Evolutionary conservation across 1,284 basidiomycete genomes (phyloP).

Genomic region (Ustilago curta): DNA sequence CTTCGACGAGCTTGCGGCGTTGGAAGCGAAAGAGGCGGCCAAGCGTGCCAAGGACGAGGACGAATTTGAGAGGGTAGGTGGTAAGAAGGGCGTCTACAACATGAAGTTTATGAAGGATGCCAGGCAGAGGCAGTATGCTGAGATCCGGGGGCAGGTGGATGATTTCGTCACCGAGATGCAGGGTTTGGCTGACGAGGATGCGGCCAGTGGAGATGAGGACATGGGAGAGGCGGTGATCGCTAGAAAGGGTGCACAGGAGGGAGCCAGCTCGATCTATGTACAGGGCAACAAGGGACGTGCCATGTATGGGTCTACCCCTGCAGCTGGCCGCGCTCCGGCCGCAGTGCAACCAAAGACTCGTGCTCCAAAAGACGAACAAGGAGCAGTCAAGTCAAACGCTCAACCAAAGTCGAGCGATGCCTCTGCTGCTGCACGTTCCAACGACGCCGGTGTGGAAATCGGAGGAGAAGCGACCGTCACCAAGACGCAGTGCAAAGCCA

Average conservation of each 20-base stretch:
- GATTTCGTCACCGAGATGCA: constrained; percentile 54
- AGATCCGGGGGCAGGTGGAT: constrained; percentile 51
- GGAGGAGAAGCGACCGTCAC: constrained; percentile 15
- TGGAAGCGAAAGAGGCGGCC: constrained; percentile 45
- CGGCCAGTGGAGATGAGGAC: constrained; percentile 21
- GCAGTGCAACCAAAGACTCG: constrained; percentile 9
- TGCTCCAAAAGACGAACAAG: neutral
- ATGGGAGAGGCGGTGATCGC: constrained; percentile 18
- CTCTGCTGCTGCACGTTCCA: neutral
- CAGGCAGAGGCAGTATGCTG: constrained; percentile 51
- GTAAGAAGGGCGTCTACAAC: constrained; percentile 59
- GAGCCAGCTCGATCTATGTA: constrained; percentile 24
- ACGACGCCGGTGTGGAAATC: constrained; percentile 12
- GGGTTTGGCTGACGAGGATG: constrained; percentile 14
- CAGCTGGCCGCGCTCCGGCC: neutral
- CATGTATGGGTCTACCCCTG: constrained; percentile 44
- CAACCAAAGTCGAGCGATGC: neutral
- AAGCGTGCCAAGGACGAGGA: constrained; percentile 38
- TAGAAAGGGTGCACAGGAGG: constrained; percentile 4
- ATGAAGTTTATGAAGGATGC: constrained; percentile 70
- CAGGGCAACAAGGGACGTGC: constrained; percentile 55
- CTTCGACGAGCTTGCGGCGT: constrained; percentile 58
- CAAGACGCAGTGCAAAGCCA: constrained; percentile 17
- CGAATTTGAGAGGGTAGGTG: constrained; percentile 45
- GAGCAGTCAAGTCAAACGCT: neutral